Conservation (phyloP, 2,329 filamentous ascomycete species). For the Hypocrella siamensis region DNA sequence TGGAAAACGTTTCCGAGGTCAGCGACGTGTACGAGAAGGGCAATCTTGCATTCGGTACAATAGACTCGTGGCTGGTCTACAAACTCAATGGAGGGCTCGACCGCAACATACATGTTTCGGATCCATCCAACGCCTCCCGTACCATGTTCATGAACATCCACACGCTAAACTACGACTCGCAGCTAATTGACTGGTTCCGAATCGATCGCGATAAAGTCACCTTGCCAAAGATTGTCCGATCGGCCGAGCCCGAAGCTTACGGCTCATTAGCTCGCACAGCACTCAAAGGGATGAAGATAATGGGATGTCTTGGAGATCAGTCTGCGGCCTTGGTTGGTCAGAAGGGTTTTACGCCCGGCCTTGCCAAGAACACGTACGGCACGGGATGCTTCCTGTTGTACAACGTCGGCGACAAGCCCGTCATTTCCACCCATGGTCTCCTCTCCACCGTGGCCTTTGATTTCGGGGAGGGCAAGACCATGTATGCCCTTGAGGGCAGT, state of each 20-base stretch:
- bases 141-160: slow-evolving; percentile 82
- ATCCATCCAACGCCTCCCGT: slow-evolving; percentile 67
- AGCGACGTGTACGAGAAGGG: slow-evolving; percentile 57
- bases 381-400: slow-evolving; percentile 76
- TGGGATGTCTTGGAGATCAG: slow-evolving; percentile 68
- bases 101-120: slow-evolving; percentile 55
- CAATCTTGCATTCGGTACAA: slow-evolving; percentile 60
- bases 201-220: slow-evolving; percentile 53
- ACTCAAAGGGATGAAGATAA: slow-evolving; percentile 53
- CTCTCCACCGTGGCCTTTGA: slow-evolving; percentile 66
- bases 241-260: slow-evolving; percentile 53
- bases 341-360: slow-evolving; percentile 59
- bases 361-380: slow-evolving; percentile 75
- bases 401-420: slow-evolving; percentile 65
- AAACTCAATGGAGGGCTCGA: slow-evolving; percentile 58
- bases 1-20: slow-evolving; percentile 51
- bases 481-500: slow-evolving; percentile 64
- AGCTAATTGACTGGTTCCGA: slow-evolving; percentile 59
- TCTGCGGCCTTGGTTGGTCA: slow-evolving; percentile 70
- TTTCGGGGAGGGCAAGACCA: slow-evolving; percentile 49
- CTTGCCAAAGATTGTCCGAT: slow-evolving; percentile 64
- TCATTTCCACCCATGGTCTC: slow-evolving; percentile 63
- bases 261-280: slow-evolving; percentile 45
- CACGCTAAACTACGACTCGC: slow-evolving; percentile 58
- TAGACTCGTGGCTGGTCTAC: slow-evolving; percentile 69